Evolutionary conservation across 495 filamentous ascomycete species (phyloP).

Genomic region (Hyphodiscus hymeniophilus): DNA sequence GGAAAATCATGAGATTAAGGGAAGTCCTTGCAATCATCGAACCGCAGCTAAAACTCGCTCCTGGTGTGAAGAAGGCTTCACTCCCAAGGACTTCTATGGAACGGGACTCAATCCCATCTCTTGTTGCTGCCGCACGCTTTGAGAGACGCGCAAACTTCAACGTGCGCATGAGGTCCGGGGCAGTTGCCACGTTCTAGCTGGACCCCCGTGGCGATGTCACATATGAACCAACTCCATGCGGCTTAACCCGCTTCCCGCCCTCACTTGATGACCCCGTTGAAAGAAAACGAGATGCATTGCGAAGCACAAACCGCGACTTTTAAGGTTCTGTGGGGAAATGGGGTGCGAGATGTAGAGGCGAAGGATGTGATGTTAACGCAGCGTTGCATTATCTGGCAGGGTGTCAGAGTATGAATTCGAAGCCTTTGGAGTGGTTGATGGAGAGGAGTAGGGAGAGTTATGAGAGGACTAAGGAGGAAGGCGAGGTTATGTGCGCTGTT

Average conservation of each 20-base stretch:
- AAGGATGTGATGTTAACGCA: constrained; percentile 13
- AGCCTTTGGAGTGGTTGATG: constrained; percentile 6
- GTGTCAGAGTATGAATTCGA: constrained; percentile 5
- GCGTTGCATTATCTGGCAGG: constrained; percentile 13
- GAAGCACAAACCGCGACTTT: constrained; percentile 2
- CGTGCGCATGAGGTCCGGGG: constrained; percentile 2
- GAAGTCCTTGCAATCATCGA: constrained; percentile 3
- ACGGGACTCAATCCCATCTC: constrained; percentile 12
- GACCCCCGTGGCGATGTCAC: not conserved
- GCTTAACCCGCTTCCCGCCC: constrained; percentile 12
- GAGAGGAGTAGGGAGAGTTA: too few species aligned
- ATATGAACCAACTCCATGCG: not conserved
- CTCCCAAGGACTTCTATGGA: not conserved
- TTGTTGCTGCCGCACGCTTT: constrained; percentile 11
- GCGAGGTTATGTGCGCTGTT: too few species aligned
- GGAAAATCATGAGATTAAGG: too few species aligned
- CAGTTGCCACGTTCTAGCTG: constrained; percentile 12
- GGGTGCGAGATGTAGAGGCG: not conserved
- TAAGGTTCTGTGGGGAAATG: constrained; percentile 11
- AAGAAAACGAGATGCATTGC: constrained; percentile 5
- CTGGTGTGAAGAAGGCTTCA: constrained; percentile 13
- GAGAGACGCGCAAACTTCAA: constrained; percentile 7
- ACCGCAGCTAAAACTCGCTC: constrained; percentile 9
- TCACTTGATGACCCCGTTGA: not conserved
- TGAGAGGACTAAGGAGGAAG: too few species aligned